Percentiles rank a stretch among this genome's conserved stretches.
phyloP scores from a whole-genome alignment of 2,329 filamentous ascomycete species.

The Xylariomycetidae sp. region DNA sequence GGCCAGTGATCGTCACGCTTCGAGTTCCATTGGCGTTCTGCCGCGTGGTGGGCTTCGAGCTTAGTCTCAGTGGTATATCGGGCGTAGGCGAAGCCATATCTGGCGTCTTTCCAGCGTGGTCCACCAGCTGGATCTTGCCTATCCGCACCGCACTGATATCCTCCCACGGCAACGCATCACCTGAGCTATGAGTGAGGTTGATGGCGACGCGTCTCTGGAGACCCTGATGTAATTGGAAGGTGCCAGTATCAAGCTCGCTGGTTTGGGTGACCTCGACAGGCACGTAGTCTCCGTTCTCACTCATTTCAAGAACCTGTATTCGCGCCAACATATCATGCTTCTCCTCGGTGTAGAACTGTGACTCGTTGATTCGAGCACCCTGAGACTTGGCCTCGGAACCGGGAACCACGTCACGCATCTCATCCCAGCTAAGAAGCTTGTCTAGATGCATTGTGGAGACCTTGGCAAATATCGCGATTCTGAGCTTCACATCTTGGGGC shows the following conservation, averaged over 20 bases:
- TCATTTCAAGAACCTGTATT: slow-evolving; percentile 84
- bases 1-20: slow-evolving; percentile 79
- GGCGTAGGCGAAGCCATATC: slow-evolving; percentile 69
- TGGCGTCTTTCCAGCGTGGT: slow-evolving; percentile 78
- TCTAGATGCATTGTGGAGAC: slow-evolving; percentile 93
- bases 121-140: slow-evolving; percentile 76
- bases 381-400: slow-evolving; percentile 52
- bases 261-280: slow-evolving; percentile 90
- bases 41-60: slow-evolving; percentile 72
- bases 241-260: slow-evolving; percentile 77
- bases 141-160: slow-evolving; percentile 73
- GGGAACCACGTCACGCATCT: slow-evolving; percentile 79
- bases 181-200: slow-evolving; percentile 86
- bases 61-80: slow-evolving; percentile 72
- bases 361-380: slow-evolving; percentile 74
- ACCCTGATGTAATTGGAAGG: slow-evolving; percentile 93
- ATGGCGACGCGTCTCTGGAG: slow-evolving; percentile 84
- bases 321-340: slow-evolving; percentile 88
- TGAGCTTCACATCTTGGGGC: slow-evolving; percentile 67
- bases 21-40: slow-evolving; percentile 87
- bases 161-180: slow-evolving; percentile 83
- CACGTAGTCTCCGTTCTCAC: slow-evolving; percentile 84
- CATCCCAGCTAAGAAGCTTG: slow-evolving; percentile 96
- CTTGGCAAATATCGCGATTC: slow-evolving; percentile 87
- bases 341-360: slow-evolving; percentile 89